Evolutionary conservation across 306 rosid species (phyloP).

Genomic region (Vigna hirtella): DNA sequence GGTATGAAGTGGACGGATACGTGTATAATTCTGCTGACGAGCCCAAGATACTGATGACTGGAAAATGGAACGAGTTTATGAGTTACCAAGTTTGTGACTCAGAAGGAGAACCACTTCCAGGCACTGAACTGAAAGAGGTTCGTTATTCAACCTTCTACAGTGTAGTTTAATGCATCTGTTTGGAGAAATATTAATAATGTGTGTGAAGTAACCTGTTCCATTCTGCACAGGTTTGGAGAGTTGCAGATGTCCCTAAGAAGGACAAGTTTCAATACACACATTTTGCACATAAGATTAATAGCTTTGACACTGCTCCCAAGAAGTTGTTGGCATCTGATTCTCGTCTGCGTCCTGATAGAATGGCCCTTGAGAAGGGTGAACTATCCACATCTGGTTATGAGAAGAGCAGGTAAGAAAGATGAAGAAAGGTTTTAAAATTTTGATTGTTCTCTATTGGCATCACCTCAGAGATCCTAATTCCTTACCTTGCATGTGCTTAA

Average conservation of each 20-base stretch:
- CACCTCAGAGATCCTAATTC: not conserved
- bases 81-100: slow-evolving; percentile 84
- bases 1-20: slow-evolving; percentile 94
- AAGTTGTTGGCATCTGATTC: slow-evolving; percentile 90
- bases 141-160: slow-evolving; percentile 21
- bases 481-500: slow-evolving; percentile 37
- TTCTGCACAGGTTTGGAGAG: slow-evolving; percentile 86
- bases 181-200: not conserved
- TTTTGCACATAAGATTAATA: slow-evolving; percentile 95
- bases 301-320: slow-evolving; percentile 93
- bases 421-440: not conserved
- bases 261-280: slow-evolving; percentile 92
- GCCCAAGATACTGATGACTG: slow-evolving; percentile 87
- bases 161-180: not conserved
- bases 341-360: slow-evolving; percentile 91
- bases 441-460: slow-evolving; percentile 6
- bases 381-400: slow-evolving; percentile 79
- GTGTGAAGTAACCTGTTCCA: slow-evolving; percentile 8
- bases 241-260: slow-evolving; percentile 72
- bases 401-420: slow-evolving; percentile 73
- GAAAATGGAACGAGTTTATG: slow-evolving; percentile 91
- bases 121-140: slow-evolving; percentile 89
- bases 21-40: slow-evolving; percentile 83
- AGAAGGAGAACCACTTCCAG: slow-evolving; percentile 93
- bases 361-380: slow-evolving; percentile 90